Base-by-base conservation (phyloP, 192 early-diverging fungal genomes). In the Powellomyces hirtus region DNA sequence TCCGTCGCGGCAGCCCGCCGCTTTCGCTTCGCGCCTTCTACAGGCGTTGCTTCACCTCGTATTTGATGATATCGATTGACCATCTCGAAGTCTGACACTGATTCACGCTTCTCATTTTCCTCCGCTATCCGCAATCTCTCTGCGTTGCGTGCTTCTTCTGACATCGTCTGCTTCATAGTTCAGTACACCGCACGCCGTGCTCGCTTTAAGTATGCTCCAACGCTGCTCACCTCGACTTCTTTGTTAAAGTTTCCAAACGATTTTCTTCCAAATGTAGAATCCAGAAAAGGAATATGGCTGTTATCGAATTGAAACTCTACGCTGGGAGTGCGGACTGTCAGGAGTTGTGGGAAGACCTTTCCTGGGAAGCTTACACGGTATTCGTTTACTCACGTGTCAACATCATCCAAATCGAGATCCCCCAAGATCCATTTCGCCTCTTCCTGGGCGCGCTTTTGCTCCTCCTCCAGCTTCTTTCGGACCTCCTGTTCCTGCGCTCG, bases 341-440 rank as follows among this genome's bases (percentile, higher is more conserved):
- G n/a, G n/a, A n/a, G n/a, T n/a, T n/a, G n/a, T n/a, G n/a, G n/a
- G n/a, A n/a, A n/a, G n/a, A n/a, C n/a, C n/a, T n/a, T n/a, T n/a
- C n/a, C n/a, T n/a, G n/a, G n/a, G n/a, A 27, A 13, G 40, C 26
- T 27, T 56, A 36, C 34, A 1, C 58, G 13, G 1, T 18, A 11
- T 2, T 2, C n/a, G 13, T 18, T 24, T 3, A 35, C 16, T 30
- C 42, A 62, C 38, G 20, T 40, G 20, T 67, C 65, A 8, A 20
- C 13, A 7, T 67, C 65, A 56, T 67, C 65, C 18, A 35, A 50
- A 18, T 38, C 63, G 16, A 29, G 27, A 22, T 58, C 65, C 24
- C 24, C 65, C 20, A 67, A n/a, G 22, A 67, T 53, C 65, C 65
- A 67, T 36, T 67, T n/a, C 36, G 65, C 65, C 33, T 67, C 65